A percentile compares a stretch with the other conserved stretches of the same genome.
Evolutionary conservation across 805 yeast species (phyloP).

Genomic region (Yamadazyma sp.): DNA sequence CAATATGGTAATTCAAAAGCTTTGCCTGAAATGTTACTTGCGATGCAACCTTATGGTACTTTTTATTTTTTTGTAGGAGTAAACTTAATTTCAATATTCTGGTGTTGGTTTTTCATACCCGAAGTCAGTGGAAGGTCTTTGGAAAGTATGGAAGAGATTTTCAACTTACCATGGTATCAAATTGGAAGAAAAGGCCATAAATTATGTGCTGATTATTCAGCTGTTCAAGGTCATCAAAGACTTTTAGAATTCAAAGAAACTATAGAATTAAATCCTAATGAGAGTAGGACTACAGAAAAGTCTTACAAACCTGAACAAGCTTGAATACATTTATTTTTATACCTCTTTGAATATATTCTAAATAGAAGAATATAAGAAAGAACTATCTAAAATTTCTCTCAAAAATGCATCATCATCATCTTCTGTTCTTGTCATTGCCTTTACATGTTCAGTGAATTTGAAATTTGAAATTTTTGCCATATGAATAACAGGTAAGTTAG

Average conservation of each 20-base stretch:
- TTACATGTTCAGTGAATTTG: neutral
- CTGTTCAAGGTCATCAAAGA: too few species aligned
- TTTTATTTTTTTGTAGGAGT: conserved; percentile 48
- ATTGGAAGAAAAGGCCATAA: conserved; percentile 45
- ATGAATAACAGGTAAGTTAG: conserved; percentile 1
- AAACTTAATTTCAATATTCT: conserved; percentile 33
- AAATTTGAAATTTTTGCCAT: conserved; percentile 2
- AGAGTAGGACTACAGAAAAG: too few species aligned
- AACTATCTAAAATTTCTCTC: neutral
- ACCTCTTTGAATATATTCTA: too few species aligned
- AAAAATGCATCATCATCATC: neutral
- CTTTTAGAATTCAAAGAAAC: too few species aligned
- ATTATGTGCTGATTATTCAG: conserved; percentile 48
- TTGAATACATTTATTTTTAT: too few species aligned
- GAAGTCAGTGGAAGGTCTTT: conserved; percentile 40
- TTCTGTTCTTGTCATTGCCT: neutral
- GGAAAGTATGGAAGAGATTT: conserved; percentile 48
- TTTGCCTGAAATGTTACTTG: conserved; percentile 45
- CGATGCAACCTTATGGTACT: conserved; percentile 46
- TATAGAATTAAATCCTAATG: too few species aligned
- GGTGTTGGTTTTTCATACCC: conserved; percentile 47
- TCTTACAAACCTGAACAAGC: too few species aligned
- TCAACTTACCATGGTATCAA: conserved; percentile 52
- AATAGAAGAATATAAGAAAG: neutral
- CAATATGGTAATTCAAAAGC: conserved; percentile 57